Conservation (phyloP, 2,329 filamentous ascomycete species). For the Xylaria sp. region DNA sequence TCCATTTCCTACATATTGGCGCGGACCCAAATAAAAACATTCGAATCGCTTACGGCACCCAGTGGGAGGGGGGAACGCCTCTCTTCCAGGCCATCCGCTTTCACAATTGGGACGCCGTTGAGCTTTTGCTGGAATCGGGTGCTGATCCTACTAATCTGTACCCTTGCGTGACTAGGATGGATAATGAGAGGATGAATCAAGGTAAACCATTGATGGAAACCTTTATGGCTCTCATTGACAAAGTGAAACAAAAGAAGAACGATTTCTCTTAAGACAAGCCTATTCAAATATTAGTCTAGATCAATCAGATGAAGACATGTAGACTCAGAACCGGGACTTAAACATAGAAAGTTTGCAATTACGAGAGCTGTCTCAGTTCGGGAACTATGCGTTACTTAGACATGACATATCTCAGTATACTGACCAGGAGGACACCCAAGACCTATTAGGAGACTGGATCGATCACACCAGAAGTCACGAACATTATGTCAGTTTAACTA, state of each 20-base stretch:
- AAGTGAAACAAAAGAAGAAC: not conserved
- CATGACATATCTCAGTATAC: no score
- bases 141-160: not conserved
- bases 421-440: no score
- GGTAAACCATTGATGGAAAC: not conserved
- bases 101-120: slow-evolving; percentile 4
- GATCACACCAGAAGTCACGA: no score
- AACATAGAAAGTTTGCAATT: no score
- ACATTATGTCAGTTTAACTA: no score
- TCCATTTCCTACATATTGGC: not conserved
- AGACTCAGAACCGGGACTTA: no score
- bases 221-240: not conserved
- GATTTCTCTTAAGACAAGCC: no score
- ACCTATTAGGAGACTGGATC: no score
- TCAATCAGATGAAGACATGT: no score
- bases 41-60: not conserved
- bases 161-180: not conserved
- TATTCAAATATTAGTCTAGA: no score
- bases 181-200: not conserved
- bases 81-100: not conserved
- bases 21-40: slow-evolving; percentile 8
- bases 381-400: no score
- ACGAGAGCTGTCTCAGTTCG: no score
- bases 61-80: not conserved
- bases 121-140: slow-evolving; percentile 7